These are phyloP conservation scores for Acaromyces ingoldii DNA, from an alignment of 1,284 basidiomycete species.

Conservation along the genomic window DNA sequence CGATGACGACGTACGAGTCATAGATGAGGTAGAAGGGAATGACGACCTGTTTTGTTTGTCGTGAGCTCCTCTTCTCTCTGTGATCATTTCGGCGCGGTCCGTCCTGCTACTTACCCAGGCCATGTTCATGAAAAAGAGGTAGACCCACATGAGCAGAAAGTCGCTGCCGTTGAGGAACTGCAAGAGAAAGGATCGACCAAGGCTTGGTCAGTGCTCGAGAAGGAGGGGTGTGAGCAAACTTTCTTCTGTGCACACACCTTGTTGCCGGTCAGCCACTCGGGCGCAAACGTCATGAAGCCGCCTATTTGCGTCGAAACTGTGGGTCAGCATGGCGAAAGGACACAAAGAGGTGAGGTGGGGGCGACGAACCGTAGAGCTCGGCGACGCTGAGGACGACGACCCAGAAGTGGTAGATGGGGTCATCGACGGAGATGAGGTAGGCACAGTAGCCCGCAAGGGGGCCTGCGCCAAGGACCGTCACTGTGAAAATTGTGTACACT, in stretches of 20 bases:
- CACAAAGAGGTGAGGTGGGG: neutral
- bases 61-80: neutral
- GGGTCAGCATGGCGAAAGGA: too few relatives aligned
- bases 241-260: neutral
- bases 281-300: conserved; percentile 47
- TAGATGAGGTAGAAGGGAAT: conserved; percentile 13
- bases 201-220: neutral
- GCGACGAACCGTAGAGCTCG: conserved; percentile 28
- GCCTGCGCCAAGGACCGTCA: conserved; percentile 38
- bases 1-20: conserved; percentile 7
- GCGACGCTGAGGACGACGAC: conserved; percentile 30
- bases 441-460: conserved; percentile 38
- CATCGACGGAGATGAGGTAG: conserved; percentile 21
- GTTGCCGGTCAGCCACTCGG: conserved; percentile 37
- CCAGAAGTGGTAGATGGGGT: conserved; percentile 39
- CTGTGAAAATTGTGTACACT: too few relatives aligned
- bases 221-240: neutral
- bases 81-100: neutral
- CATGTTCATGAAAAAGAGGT: conserved; percentile 11
- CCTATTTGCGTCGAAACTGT: conserved; percentile 2
- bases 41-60: conserved; percentile 4
- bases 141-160: conserved; percentile 10
- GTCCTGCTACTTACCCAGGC: too few relatives aligned
- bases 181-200: neutral
- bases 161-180: conserved; percentile 3